Percentiles rank a stretch among this genome's conserved stretches.
Evolutionary conservation across 2,329 filamentous ascomycete genomes (phyloP).

Genomic region (Colletotrichum nymphaeae): DNA sequence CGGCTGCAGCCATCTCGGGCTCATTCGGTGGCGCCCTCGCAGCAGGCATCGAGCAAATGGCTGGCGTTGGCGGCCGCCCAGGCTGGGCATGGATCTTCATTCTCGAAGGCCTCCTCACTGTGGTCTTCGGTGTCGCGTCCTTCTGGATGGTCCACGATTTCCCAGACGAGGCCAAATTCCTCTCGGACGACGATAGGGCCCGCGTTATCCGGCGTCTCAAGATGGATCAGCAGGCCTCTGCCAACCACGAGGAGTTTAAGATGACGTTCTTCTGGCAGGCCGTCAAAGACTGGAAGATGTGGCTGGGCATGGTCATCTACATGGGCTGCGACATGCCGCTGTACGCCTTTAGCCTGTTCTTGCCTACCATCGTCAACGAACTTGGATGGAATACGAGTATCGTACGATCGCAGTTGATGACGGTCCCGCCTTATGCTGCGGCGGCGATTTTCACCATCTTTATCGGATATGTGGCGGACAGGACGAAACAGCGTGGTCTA

Average conservation of each 20-base stretch:
- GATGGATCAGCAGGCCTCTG: constrained; percentile 78
- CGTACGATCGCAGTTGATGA: constrained; percentile 76
- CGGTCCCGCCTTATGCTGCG: constrained; percentile 79
- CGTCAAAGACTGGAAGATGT: constrained; percentile 88
- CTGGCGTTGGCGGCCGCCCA: constrained; percentile 66
- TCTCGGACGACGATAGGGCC: constrained; percentile 75
- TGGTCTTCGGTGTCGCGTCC: constrained; percentile 73
- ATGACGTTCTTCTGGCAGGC: constrained; percentile 78
- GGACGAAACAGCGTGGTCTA: constrained; percentile 76
- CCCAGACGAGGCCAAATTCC: constrained; percentile 79
- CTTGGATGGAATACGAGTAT: constrained; percentile 46
- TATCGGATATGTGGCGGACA: constrained; percentile 82
- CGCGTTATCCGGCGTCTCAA: constrained; percentile 79
- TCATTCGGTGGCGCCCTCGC: constrained; percentile 82
- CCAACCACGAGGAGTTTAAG: constrained; percentile 80
- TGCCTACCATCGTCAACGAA: constrained; percentile 47
- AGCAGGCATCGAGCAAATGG: constrained; percentile 77
- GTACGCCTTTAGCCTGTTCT: constrained; percentile 81
- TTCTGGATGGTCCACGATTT: constrained; percentile 89
- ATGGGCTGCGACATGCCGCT: constrained; percentile 80
- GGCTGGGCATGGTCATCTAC: constrained; percentile 78
- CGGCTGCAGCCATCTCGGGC: constrained; percentile 81
- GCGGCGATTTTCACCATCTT: constrained; percentile 76
- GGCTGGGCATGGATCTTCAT: constrained; percentile 78
- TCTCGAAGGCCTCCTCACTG: constrained; percentile 76